Evolutionary conservation across 1,284 basidiomycete species (phyloP), one percentile per base, ranked within the genome.

Genomic region (Boletus smithii): DNA sequence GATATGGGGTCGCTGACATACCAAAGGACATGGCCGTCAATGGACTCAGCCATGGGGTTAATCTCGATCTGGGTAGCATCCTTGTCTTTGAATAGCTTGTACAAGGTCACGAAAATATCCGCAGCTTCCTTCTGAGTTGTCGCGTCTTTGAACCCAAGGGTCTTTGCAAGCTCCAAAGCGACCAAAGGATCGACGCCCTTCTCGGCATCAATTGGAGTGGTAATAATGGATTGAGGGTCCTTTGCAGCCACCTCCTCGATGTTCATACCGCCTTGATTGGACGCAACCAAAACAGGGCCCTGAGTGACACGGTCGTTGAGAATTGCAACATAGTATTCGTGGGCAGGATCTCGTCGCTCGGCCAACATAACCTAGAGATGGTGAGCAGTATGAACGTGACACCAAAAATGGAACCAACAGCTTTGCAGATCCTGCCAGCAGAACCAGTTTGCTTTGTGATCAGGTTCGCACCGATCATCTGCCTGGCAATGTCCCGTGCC

Each of bases 61-160:
- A 99, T 99, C 76, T 99, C 97, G 62, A 99, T 97, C 72, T 99
- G 97, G 5, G 97, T 99, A 5, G 95, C 93, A 69, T 99, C 97
- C 77, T 95, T 98, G 56, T 98, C 95, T 73, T 94, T 95, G 81
- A 97, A 99, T 63, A 99, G 88, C 66, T 83, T 87, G 79, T 97
- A 98, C 49, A 99, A 80, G 66, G 95, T 91, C 65, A 88, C 80
- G 72, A 99, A 99, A 56, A 92, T 92, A 56, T 92, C 85, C 1
- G 95, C 95, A 14, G 97, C 97, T 63, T 94, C 80, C 26, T 74
- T 75, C 66, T 91, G 84, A 14, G 89, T 80, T 44, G 74, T 68
- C 30, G 81, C 79, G 50, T 77, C 75, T 66, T 85, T 84, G 76
- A 99, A 95, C 14, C 95, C 97, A 46, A 99, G 82, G 69, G 93